phyloP scores from a whole-genome alignment of 768 basidiomycete genomes.

The Auriscalpium orientale region DNA sequence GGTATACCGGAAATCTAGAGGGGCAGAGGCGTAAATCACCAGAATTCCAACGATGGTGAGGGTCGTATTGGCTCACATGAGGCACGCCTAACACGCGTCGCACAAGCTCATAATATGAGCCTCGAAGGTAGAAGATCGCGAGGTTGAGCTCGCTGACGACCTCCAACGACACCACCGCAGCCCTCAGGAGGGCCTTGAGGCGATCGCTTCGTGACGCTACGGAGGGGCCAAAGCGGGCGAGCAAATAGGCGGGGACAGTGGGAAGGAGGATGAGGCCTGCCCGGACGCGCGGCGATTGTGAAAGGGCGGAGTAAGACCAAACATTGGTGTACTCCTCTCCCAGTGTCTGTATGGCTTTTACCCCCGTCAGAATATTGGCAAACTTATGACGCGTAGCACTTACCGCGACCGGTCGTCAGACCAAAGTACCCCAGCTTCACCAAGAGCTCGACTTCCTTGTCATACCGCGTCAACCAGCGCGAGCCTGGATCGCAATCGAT shows the following conservation, averaged over 20 bases:
- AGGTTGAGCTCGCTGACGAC: slow-evolving; percentile 64
- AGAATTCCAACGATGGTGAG: too few species aligned
- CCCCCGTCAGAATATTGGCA: slow-evolving; percentile 5
- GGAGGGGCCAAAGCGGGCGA: slow-evolving; percentile 39
- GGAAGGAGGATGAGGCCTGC: slow-evolving; percentile 57
- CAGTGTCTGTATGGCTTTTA: slow-evolving; percentile 66
- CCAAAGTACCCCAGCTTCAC: slow-evolving; percentile 68
- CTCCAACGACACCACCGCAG: slow-evolving; percentile 46
- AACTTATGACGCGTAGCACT: slow-evolving; percentile 8
- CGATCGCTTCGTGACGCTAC: slow-evolving; percentile 29
- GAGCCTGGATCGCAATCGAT: slow-evolving; percentile 44
- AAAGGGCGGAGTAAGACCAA: slow-evolving; percentile 40
- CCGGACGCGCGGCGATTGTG: slow-evolving; percentile 41
- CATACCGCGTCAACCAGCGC: slow-evolving; percentile 73
- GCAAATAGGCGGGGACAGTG: slow-evolving; percentile 54
- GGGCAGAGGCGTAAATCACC: too few species aligned
- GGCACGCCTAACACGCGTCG: slow-evolving; percentile 62
- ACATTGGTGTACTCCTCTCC: slow-evolving; percentile 91
- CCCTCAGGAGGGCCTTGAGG: slow-evolving; percentile 24
- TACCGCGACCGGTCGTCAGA: slow-evolving; percentile 69
- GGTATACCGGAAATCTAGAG: slow-evolving; percentile 65
- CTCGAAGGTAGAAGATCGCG: slow-evolving; percentile 72
- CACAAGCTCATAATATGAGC: slow-evolving; percentile 68
- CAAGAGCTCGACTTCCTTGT: slow-evolving; percentile 67
- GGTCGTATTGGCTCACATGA: slow-evolving; percentile 42